A percentile compares a stretch with the other conserved stretches of the same genome.
These are phyloP conservation scores for Strobilomyces dryophilus DNA, from an alignment of 768 basidiomycete genomes.

Conservation along the genomic window DNA sequence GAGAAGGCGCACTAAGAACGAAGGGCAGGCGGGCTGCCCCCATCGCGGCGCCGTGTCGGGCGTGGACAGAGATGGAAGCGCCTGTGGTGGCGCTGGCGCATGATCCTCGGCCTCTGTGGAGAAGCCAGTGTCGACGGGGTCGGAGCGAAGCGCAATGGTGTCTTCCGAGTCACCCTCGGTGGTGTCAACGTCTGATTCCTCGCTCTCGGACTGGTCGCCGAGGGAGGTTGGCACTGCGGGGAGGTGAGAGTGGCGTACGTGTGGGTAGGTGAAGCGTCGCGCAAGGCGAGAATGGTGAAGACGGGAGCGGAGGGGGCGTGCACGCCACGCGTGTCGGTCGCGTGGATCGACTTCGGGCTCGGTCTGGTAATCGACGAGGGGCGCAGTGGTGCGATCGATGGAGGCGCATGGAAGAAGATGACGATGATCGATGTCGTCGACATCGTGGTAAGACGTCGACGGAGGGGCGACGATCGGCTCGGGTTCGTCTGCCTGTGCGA, in stretches of 20 bases:
- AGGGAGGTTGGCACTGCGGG: constrained; percentile 20
- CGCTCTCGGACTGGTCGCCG: constrained; percentile 26
- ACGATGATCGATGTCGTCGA: not conserved
- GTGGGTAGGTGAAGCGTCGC: not conserved
- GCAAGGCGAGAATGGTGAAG: not conserved
- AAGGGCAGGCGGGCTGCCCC: not conserved
- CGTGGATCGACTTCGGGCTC: not conserved
- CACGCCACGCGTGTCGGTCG: not conserved
- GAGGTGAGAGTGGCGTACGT: constrained; percentile 11
- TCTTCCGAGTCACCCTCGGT: constrained; percentile 22
- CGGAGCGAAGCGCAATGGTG: constrained; percentile 10
- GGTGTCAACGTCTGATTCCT: constrained; percentile 10
- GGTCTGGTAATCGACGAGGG: constrained; percentile 10
- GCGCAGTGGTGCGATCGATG: not conserved
- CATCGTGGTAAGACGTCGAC: constrained; percentile 7
- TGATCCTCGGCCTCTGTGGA: constrained; percentile 14
- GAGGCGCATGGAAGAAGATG: not conserved
- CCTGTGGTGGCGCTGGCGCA: not conserved
- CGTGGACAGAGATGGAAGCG: not conserved
- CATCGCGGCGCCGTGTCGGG: constrained; percentile 1
- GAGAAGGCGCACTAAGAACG: not conserved
- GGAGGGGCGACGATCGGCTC: not conserved
- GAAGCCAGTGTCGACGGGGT: constrained; percentile 6
- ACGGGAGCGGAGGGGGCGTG: not conserved
- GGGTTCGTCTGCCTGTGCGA: constrained; percentile 46